Evolutionary conservation across 129 eudicot species (phyloP).

Genomic region (Sambucus nigra): DNA sequence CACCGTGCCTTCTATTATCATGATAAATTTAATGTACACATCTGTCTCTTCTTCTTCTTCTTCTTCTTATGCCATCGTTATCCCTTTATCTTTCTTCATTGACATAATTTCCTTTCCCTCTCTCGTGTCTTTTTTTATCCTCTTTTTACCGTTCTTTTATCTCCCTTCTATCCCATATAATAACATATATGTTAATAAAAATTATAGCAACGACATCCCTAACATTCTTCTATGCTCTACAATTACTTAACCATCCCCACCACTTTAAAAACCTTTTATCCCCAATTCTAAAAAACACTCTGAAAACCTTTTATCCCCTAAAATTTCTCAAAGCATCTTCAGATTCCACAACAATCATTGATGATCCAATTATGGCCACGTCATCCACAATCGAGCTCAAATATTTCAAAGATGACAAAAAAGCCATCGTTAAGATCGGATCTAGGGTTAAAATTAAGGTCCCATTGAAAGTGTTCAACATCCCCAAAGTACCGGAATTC

Average conservation of each 20-base stretch:
- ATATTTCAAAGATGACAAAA: conserved; percentile 25
- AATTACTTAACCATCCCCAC: conserved; percentile 18
- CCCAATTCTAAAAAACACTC: background rate
- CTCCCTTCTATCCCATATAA: no score
- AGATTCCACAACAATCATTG: conserved; percentile 23
- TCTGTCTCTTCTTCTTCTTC: no score
- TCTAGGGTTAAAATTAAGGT: conserved; percentile 60
- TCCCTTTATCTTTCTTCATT: no score
- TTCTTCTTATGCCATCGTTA: no score
- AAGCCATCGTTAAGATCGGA: conserved; percentile 40
- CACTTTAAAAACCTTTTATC: conserved; percentile 8
- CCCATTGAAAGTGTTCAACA: conserved; percentile 68
- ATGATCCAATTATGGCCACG: conserved; percentile 10
- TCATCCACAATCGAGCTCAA: conserved; percentile 1
- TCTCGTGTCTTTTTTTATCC: no score
- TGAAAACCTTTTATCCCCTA: background rate
- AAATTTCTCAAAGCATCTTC: conserved; percentile 18
- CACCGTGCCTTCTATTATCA: no score
- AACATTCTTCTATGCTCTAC: conserved; percentile 26
- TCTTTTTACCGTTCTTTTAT: no score
- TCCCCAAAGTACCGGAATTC: conserved; percentile 57
- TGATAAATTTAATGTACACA: no score
- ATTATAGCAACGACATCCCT: conserved; percentile 42
- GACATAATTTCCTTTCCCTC: no score
- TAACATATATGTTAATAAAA: no score